A percentile compares a stretch with the other conserved stretches of the same genome.
Conservation (phyloP, 1,284 basidiomycete species). For the Fomitopsis palustris region DNA sequence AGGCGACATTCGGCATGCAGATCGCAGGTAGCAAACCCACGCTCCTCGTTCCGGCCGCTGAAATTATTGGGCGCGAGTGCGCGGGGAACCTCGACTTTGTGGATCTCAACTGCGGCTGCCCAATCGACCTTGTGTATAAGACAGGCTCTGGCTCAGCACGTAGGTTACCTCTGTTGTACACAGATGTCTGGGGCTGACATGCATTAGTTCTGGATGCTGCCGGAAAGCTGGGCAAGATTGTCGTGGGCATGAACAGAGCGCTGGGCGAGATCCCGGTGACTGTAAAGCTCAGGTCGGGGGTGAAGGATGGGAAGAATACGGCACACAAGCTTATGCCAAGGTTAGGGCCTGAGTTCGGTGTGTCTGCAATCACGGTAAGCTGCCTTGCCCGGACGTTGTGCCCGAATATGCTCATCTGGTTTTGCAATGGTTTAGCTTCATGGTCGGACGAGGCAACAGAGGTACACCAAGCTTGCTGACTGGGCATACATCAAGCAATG, state of each 20-base stretch:
- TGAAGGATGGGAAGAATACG: constrained; percentile 82
- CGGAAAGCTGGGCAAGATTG: constrained; percentile 79
- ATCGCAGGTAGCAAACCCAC: constrained; percentile 77
- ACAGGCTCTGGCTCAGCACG: constrained; percentile 87
- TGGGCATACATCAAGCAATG: constrained; percentile 91
- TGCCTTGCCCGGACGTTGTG: no score
- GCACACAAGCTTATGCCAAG: constrained; percentile 92
- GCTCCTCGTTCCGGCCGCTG: constrained; percentile 79
- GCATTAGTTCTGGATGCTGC: constrained; percentile 77
- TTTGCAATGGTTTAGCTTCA: constrained; percentile 61
- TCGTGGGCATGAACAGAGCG: constrained; percentile 90
- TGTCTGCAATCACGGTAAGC: constrained; percentile 75
- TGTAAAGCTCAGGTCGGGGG: constrained; percentile 90
- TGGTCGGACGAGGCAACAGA: constrained; percentile 88
- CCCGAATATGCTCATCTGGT: not conserved
- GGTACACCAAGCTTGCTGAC: constrained; percentile 85
- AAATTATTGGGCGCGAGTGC: constrained; percentile 75
- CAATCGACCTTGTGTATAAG: constrained; percentile 95
- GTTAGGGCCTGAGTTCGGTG: constrained; percentile 77
- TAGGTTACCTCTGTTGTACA: constrained; percentile 33
- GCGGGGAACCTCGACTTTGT: constrained; percentile 78
- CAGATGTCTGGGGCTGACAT: not conserved
- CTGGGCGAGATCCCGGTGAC: constrained; percentile 94
- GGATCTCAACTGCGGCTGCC: constrained; percentile 96
- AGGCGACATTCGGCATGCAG: constrained; percentile 90